Evolutionary conservation across 1,284 basidiomycete species (phyloP), one percentile per base, ranked within the genome.

Genomic region (Tilletia caries): DNA sequence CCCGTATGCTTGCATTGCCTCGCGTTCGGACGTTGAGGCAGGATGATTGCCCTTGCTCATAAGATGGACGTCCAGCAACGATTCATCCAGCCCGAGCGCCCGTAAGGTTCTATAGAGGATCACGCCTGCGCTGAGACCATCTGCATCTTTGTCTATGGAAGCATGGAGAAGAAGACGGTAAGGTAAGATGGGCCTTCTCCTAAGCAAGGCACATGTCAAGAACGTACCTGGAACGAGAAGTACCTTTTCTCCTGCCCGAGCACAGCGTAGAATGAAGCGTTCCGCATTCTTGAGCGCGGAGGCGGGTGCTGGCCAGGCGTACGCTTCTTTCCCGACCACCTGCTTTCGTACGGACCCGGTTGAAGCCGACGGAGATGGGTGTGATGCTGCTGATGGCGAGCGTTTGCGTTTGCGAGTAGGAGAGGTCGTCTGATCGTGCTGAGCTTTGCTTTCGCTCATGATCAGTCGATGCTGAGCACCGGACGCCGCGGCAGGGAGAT

Each of bases 71-170:
- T 70, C 67, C 32, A 78, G 73, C 13, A 67, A 66, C 6, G 68
- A 66, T 0, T 72, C 64, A 6, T 68, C 66, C 13, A 75, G 65
- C 15, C 65, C 65, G 8, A 78, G 67, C 20, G 72, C 58, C 1
- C 70, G 37, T 18, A 78, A 70, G 1, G 77, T 77, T 18, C 77
- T 74, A 65, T 76, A 69, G 68, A 78, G 69, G 46, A 77, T 76
- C 62, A 68, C 70, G n/a, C 75, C 73, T 0, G 72, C 70, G 44
- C 70, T 75, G 18, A 78, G 70, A 1, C 76, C 77, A 29, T 78
- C 77, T n/a, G 75, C 75, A 37, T 78, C 77, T 43, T 78, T 78
- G 65, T 78, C 77, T 23, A 73, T 76, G 0, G 76, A n/a, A n/a
- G 70, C 23, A 52, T 52, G 37, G 37, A 41, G 37, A 10, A 41